A percentile compares a stretch with the other conserved stretches of the same genome.
Evolutionary conservation across 768 basidiomycete genomes (phyloP).

Genomic region (Floccularia luteovirens): DNA sequence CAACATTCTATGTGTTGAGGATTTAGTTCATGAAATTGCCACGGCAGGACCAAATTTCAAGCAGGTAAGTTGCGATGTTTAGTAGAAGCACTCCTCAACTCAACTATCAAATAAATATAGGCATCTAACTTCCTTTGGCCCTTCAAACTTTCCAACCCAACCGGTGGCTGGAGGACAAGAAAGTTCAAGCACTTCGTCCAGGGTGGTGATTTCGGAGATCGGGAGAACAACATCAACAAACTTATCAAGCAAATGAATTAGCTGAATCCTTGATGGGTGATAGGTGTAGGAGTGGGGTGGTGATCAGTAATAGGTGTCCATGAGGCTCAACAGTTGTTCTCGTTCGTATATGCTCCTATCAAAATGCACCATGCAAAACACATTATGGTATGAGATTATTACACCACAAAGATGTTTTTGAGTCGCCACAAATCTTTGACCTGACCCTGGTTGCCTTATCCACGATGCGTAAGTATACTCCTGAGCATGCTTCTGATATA

Average conservation of each 20-base stretch:
- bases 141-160: constrained; percentile 99
- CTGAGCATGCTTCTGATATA: too few species aligned
- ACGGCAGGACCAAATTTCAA: constrained; percentile 98
- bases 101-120: constrained; percentile 23
- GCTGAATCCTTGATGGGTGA: constrained; percentile 10
- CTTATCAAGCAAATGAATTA: constrained; percentile 95
- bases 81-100: neutral
- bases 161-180: constrained; percentile 93
- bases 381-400: too few species aligned
- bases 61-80: constrained; percentile 50
- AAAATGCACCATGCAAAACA: too few species aligned
- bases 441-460: too few species aligned
- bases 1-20: constrained; percentile 95
- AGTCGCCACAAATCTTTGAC: too few species aligned
- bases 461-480: too few species aligned
- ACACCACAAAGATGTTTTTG: too few species aligned
- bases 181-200: constrained; percentile 97
- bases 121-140: constrained; percentile 98
- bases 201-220: constrained; percentile 97
- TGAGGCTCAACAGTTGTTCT: too few species aligned
- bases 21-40: constrained; percentile 94
- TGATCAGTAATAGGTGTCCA: too few species aligned
- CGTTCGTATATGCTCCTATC: too few species aligned
- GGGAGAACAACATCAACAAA: constrained; percentile 95
- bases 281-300: neutral